Base-by-base conservation (phyloP, 2,329 filamentous ascomycete genomes). In the Cladosporium halotolerans region DNA sequence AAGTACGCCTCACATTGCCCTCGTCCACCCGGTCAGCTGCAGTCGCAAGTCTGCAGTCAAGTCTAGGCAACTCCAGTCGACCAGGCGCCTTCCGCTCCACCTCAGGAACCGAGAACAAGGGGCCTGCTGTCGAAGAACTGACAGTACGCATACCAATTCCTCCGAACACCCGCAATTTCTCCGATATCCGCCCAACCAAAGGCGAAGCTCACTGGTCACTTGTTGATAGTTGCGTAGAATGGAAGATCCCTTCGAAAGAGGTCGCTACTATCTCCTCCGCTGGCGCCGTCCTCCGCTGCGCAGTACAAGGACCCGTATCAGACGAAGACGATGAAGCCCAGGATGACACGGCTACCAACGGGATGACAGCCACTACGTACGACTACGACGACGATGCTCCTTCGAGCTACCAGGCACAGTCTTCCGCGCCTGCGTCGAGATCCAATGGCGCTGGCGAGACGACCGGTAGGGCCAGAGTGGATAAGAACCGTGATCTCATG, bases 121-220 rank as follows among this genome's bases (percentile, higher is more conserved):
- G 59, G 2, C 65, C 74, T 2, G 66, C 64, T 0, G 68, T 96
- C 19, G 89, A 96, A 62, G 88, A 93, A 54, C 74, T 97, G 31
- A 76, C 80, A 2, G 83, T 96, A 23, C 84, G 83, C 2, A 80
- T 96, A 8, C 90, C 91, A 1, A 78, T 97, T 9, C 88, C 92
- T 3, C 72, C 81, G 3, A 81, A 83, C 23, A 89, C 96, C 47
- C 83, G 89, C 54, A 96, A 90, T 66, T 76, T 97, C 13, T 84
- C 83, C 4, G 91, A 96, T 64, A 79, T 96, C 52, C 81, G 89
- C 53, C 82, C 90, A 2, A 88, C 83, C 60, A 84, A 83, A 59
- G 92, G 91, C 34, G 92, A 97, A 60, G 90, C 89, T 2, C 83
- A 80, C 53, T 96, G 90, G 72, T 86, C 82, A 51, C 83, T 86